Conservation (phyloP, 495 filamentous ascomycete species). For the Neurospora tetrasperma region DNA sequence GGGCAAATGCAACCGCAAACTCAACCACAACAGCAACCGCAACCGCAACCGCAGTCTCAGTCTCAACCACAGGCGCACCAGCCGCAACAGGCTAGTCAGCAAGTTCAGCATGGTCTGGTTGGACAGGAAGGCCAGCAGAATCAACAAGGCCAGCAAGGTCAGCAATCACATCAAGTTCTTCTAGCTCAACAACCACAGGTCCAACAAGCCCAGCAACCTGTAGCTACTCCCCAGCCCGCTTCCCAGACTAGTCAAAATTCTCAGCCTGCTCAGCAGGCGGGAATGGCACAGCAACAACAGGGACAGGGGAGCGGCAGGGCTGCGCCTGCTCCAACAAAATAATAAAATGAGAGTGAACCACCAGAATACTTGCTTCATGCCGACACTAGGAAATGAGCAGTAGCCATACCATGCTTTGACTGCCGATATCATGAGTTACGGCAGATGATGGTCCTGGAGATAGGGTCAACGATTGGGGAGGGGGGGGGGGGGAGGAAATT, state of each 20-base stretch:
- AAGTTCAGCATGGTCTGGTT: conserved; percentile 1
- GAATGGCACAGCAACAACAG: conserved; percentile 21
- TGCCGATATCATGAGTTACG: neutral
- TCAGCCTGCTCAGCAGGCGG: conserved; percentile 3
- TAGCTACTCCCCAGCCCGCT: neutral
- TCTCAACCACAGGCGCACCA: conserved; percentile 4
- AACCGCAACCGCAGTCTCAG: neutral
- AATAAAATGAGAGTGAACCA: neutral
- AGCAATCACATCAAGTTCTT: conserved; percentile 5
- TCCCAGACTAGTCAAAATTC: neutral
- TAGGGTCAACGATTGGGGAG: neutral
- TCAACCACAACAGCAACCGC: neutral
- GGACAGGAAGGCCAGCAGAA: neutral
- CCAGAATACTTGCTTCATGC: neutral
- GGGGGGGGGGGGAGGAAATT: neutral
- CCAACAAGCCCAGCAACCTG: conserved; percentile 14
- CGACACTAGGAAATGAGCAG: neutral
- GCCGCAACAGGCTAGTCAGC: conserved; percentile 14
- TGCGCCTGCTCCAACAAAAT: conserved; percentile 24
- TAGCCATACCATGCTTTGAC: neutral
- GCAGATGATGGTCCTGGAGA: neutral
- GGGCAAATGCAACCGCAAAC: neutral
- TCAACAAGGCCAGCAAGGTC: conserved; percentile 1
- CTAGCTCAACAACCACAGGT: conserved; percentile 13
- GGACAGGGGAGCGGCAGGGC: conserved; percentile 35